Evolutionary conservation across 75 land plant species (phyloP).

Genomic region (Chamaecyparis obtusa): DNA sequence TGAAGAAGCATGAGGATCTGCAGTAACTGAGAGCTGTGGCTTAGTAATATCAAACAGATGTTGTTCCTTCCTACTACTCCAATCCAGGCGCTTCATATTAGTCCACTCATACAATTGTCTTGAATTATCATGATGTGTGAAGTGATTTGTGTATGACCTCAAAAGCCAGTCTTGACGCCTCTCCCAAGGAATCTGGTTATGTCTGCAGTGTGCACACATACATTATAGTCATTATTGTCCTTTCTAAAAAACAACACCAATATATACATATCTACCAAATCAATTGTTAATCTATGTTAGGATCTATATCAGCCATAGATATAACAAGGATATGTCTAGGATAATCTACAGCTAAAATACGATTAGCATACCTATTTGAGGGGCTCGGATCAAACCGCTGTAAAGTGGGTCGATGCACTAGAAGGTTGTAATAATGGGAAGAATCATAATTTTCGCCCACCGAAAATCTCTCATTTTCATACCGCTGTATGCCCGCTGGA

Average conservation of each 20-base stretch:
- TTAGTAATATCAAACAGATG: background rate
- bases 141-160: slow-evolving; percentile 1
- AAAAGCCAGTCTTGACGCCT: slow-evolving; percentile 1
- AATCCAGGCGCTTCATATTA: background rate
- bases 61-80: background rate
- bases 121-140: background rate
- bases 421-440: slow-evolving; percentile 1
- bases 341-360: too few species aligned
- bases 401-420: background rate
- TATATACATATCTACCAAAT: too few species aligned
- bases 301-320: background rate
- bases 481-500: background rate
- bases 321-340: background rate
- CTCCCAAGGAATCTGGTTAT: slow-evolving; percentile 2
- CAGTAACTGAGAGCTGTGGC: background rate
- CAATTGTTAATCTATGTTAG: too few species aligned
- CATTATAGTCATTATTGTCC: background rate
- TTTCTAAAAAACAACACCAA: too few species aligned
- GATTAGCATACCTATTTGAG: background rate
- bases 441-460: background rate
- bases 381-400: background rate
- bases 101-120: background rate
- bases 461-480: background rate
- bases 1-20: background rate
- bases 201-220: slow-evolving; percentile 2